Percentiles rank a stretch among this genome's conserved stretches.
These are phyloP conservation scores for Sordariomycetes sp. DNA, from an alignment of 2,329 filamentous ascomycete species.

Conservation along the genomic window DNA sequence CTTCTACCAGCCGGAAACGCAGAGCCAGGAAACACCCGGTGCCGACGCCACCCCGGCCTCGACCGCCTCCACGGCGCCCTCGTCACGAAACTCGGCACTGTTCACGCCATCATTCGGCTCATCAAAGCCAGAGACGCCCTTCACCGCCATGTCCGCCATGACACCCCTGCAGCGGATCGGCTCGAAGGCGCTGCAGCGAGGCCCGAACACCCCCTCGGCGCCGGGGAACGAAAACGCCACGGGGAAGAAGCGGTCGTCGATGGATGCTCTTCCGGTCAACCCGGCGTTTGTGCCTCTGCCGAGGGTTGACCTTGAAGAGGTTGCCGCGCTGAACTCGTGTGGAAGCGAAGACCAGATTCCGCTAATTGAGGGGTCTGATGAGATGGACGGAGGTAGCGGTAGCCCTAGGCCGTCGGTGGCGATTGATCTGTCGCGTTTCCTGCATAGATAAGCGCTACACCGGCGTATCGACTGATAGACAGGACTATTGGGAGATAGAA, in stretches of 20 bases:
- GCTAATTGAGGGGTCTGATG: conserved; percentile 11
- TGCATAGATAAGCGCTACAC: conserved; percentile 14
- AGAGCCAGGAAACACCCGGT: not conserved
- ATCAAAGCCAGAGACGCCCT: conserved; percentile 19
- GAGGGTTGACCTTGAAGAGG: conserved; percentile 39
- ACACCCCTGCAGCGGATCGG: conserved; percentile 46
- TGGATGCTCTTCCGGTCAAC: conserved; percentile 22
- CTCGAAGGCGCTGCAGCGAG: conserved; percentile 28
- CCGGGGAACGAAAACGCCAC: not conserved
- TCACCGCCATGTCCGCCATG: conserved; percentile 28
- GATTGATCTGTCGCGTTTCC: conserved; percentile 36
- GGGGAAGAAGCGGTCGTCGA: not conserved
- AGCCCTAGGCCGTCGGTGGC: not conserved
- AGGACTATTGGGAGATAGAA: not conserved
- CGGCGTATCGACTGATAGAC: not conserved
- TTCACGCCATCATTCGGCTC: conserved; percentile 18
- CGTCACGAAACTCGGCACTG: conserved; percentile 19
- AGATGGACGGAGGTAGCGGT: not conserved
- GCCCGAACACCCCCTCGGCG: conserved; percentile 8
- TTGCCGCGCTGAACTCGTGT: conserved; percentile 36
- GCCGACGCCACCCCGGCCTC: not conserved
- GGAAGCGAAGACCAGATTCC: conserved; percentile 47
- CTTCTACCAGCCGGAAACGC: conserved; percentile 1
- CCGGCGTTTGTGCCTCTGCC: conserved; percentile 45
- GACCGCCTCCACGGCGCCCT: conserved; percentile 20